Base-by-base conservation (phyloP, 305 asterid genomes). In the Rubia occidens region DNA sequence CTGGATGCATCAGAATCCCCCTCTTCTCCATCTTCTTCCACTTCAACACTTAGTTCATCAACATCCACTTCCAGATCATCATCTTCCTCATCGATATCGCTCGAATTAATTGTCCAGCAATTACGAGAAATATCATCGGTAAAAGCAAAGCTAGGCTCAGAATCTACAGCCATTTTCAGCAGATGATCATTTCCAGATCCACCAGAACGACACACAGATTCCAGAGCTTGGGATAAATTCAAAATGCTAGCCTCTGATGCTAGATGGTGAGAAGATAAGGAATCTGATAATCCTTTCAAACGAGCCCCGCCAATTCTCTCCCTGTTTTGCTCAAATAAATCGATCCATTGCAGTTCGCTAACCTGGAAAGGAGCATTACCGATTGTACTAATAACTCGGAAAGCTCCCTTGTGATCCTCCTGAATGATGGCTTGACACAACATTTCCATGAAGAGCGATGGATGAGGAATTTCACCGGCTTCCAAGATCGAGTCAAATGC, bases 381-480 rank as follows among this genome's bases (percentile, higher is more conserved):
- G 88, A 87, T 86, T 15, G 87, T 64, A 74, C 84, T 88, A 77
- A 90, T 64, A 17, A 86, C 79, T 72, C 74, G 69, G 66, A 85
- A 71, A 55, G 83, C 95, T 78, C 80, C 79, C 54, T 76, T 86
- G 62, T 74, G 78, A 73, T 89, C 85, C 1, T 45, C 64, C 64
- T 55, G 85, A 45, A 81, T 73, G 20, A 69, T 77, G 68, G 88
- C 92, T 79, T 81, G 90, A 73, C 86, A 85, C 40, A 84, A 60
- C 78, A 90, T 83, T 78, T 93, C 98, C 11, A 71, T 80, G 85
- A 93, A 93, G 75, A 85, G 78, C 3, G 89, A 80, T 32, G 67
- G 61, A 60, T 80, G 86, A 63, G 97, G 98, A 76, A 93, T 72
- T 78, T 86, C 91, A 70, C 97, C 97, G 11, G 82, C 88, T 84